phyloP scores from a whole-genome alignment of 148 eudicot species.

The Pharnaceum exiguum region DNA sequence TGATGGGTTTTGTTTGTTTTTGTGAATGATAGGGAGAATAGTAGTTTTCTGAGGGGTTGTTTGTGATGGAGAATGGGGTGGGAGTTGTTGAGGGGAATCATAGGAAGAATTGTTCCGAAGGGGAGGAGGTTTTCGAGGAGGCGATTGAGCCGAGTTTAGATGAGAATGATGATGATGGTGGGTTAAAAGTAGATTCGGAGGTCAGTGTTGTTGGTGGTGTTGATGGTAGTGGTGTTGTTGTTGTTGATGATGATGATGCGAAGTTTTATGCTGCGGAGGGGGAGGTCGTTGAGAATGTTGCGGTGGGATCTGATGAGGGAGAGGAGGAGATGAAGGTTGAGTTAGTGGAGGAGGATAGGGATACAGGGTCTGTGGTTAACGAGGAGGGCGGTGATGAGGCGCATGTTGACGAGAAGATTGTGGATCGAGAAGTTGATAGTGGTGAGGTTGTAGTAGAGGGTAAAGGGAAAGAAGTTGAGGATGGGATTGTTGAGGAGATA shows the following conservation, averaged over 20 bases:
- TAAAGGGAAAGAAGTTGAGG: constrained; percentile 10
- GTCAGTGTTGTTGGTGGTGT: constrained; percentile 15
- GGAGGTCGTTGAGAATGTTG: constrained; percentile 31
- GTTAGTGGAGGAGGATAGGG: constrained; percentile 10
- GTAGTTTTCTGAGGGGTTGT: constrained; percentile 11
- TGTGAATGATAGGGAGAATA: constrained; percentile 19
- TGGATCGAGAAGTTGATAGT: constrained; percentile 7
- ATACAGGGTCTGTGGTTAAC: constrained; percentile 13
- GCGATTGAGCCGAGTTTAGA: constrained; percentile 31
- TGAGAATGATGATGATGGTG: constrained; percentile 17
- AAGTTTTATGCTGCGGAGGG: constrained; percentile 16
- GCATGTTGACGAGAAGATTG: constrained; percentile 17
- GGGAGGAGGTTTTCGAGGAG: constrained; percentile 64
- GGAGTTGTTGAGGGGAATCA: constrained; percentile 38
- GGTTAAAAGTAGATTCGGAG: constrained; percentile 20
- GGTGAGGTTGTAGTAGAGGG: constrained; percentile 3
- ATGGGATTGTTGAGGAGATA: constrained; percentile 14
- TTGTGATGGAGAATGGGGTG: constrained; percentile 68
- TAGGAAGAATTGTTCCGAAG: constrained; percentile 38
- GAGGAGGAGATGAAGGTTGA: constrained; percentile 18
- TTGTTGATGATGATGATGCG: constrained; percentile 7
- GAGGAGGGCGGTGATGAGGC: constrained; percentile 18
- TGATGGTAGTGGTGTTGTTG: constrained; percentile 17
- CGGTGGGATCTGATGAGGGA: constrained; percentile 18
- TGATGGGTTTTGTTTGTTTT: neutral